phyloP scores from a whole-genome alignment of 2,329 filamentous ascomycete genomes.

The Chaetoscypha palmicola region DNA sequence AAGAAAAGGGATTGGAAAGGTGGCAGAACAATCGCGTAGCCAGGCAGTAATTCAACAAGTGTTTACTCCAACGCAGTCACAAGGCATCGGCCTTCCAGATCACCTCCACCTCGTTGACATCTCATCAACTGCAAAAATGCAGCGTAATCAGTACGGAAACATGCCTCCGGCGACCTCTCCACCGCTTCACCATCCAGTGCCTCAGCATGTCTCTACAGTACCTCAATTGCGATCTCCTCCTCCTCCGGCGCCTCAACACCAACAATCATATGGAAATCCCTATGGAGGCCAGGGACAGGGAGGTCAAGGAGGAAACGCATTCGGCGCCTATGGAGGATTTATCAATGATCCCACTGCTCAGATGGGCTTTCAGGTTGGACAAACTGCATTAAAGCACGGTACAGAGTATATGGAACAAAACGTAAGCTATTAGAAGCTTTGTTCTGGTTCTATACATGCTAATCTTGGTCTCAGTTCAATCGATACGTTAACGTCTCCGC shows the following conservation, averaged over 20 bases:
- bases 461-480: conserved; percentile 48
- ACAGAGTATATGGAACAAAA: conserved; percentile 96
- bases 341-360: conserved; percentile 94
- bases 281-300: conserved; percentile 48
- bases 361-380: conserved; percentile 89
- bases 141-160: conserved; percentile 76
- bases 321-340: conserved; percentile 78
- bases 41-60: neutral
- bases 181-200: conserved; percentile 92
- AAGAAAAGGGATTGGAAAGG: conserved; percentile 1
- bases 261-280: conserved; percentile 63
- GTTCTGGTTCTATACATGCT: conserved; percentile 3
- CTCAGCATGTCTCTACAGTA: conserved; percentile 96
- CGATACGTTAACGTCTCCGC: conserved; percentile 87
- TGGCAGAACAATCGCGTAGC: neutral
- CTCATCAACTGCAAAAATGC: conserved; percentile 50
- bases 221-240: conserved; percentile 94
- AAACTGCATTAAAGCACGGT: conserved; percentile 83
- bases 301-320: conserved; percentile 45
- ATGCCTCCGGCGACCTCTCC: conserved; percentile 65
- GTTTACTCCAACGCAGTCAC: neutral
- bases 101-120: neutral
- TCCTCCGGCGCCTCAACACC: conserved; percentile 64
- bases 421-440: conserved; percentile 42
- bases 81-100: neutral